Percentiles rank a stretch among this genome's conserved stretches.
Conservation (phyloP, 192 early-diverging fungal species). For the Podila epicladia region DNA sequence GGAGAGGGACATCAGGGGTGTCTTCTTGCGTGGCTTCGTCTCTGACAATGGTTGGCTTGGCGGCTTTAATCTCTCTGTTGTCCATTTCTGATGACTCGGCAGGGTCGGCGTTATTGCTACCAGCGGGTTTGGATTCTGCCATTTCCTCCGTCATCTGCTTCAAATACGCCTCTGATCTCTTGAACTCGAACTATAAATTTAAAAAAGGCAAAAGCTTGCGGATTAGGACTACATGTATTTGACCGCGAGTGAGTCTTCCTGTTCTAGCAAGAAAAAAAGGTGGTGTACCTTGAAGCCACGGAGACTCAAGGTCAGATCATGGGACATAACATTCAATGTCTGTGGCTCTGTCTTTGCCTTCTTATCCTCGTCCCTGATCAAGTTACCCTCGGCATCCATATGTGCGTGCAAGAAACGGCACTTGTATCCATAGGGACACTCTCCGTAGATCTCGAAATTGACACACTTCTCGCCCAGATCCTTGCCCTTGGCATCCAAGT, state of each 20-base stretch:
- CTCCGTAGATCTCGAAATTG: conserved; percentile 76
- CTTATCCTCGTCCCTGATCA: conserved; percentile 68
- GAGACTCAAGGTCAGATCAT: conserved; percentile 26
- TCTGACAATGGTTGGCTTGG: conserved; percentile 5
- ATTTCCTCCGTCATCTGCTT: conserved; percentile 42
- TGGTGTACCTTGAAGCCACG: conserved; percentile 26
- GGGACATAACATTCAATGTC: conserved; percentile 19
- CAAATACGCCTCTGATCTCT: conserved; percentile 35
- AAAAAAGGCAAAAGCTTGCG: background rate
- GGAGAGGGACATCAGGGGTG: conserved; percentile 53
- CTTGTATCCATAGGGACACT: conserved; percentile 69
- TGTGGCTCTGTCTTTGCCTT: conserved; percentile 14
- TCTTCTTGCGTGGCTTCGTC: conserved; percentile 38
- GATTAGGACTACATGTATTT: background rate
- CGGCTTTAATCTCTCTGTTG: conserved; percentile 24
- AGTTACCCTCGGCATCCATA: conserved; percentile 54
- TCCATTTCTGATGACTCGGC: conserved; percentile 17
- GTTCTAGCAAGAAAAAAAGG: background rate
- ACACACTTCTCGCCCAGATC: conserved; percentile 82
- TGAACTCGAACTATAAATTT: conserved; percentile 33
- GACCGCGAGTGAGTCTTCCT: background rate
- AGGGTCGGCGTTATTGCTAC: background rate
- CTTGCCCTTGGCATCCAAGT: conserved; percentile 72
- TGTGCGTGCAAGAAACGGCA: conserved; percentile 70
- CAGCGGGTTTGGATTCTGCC: conserved; percentile 16